Conservation (phyloP, 345 rosid species). For the Pistacia integerrima region DNA sequence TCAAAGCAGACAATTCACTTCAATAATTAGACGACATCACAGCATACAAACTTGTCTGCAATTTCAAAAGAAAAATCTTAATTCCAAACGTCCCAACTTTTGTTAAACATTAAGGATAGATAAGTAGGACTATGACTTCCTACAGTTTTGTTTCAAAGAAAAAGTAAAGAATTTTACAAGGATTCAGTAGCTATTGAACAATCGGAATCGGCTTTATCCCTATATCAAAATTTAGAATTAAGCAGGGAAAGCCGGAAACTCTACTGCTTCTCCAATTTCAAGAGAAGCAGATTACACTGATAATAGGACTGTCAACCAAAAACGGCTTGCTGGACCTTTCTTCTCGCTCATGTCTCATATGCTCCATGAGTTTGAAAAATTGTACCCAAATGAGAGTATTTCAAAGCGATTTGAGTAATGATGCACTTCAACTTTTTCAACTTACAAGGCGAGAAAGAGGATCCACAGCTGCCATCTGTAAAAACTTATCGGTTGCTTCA, state of each 20-base stretch:
- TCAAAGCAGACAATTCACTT: too few species aligned
- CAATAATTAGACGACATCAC: too few species aligned
- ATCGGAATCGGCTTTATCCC: not conserved
- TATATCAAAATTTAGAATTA: not conserved
- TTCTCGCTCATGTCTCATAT: not conserved
- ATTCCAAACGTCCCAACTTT: too few species aligned
- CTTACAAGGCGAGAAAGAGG: not conserved
- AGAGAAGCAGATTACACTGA: slow-evolving; percentile 7
- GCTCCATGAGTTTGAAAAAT: not conserved
- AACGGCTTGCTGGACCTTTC: not conserved
- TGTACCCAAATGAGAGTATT: not conserved
- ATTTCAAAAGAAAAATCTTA: too few species aligned
- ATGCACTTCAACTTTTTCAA: not conserved
- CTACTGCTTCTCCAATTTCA: slow-evolving; percentile 13
- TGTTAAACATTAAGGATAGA: too few species aligned
- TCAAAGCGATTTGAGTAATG: not conserved
- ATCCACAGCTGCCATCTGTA: not conserved
- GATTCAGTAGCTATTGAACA: not conserved
- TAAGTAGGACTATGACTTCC: too few species aligned
- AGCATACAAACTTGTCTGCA: too few species aligned
- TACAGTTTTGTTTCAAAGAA: too few species aligned
- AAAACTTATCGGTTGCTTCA: slow-evolving; percentile 37
- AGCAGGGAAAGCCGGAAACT: not conserved
- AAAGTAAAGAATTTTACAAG: not conserved
- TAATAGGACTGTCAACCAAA: not conserved